phyloP scores from a whole-genome alignment of 345 rosid genomes.

The Draba incana region DNA sequence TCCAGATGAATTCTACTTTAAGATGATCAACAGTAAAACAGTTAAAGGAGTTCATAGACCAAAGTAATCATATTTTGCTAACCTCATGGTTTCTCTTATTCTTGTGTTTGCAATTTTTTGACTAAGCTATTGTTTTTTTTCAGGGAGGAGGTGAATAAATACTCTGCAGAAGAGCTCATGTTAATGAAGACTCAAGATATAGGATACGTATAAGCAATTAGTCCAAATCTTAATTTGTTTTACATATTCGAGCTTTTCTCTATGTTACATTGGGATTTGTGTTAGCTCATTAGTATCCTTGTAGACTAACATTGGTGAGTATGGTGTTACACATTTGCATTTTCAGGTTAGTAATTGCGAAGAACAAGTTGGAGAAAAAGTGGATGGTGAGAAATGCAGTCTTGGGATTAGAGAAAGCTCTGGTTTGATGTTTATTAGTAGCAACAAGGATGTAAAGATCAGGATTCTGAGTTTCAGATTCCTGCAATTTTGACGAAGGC shows the following conservation, averaged over 20 bases:
- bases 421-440: conserved; percentile 18
- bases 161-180: conserved; percentile 81
- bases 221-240: background rate
- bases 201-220: conserved; percentile 50
- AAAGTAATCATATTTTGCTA: too few relatives aligned
- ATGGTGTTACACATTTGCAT: background rate
- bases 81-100: too few relatives aligned
- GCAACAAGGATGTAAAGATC: conserved; percentile 41
- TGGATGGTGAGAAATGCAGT: conserved; percentile 31
- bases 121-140: conserved; percentile 4
- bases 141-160: conserved; percentile 77
- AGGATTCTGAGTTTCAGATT: conserved; percentile 37
- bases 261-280: background rate
- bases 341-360: conserved; percentile 14
- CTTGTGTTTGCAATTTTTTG: background rate
- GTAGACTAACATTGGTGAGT: background rate
- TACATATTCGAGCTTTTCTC: background rate
- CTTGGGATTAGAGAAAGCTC: conserved; percentile 32
- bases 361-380: conserved; percentile 33
- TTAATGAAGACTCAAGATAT: conserved; percentile 91
- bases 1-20: conserved; percentile 81
- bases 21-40: conserved; percentile 73
- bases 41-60: conserved; percentile 62
- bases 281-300: background rate
- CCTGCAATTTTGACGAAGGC: conserved; percentile 57